phyloP scores from a whole-genome alignment of 768 basidiomycete species.

The Hydnomerulius pinastri region DNA sequence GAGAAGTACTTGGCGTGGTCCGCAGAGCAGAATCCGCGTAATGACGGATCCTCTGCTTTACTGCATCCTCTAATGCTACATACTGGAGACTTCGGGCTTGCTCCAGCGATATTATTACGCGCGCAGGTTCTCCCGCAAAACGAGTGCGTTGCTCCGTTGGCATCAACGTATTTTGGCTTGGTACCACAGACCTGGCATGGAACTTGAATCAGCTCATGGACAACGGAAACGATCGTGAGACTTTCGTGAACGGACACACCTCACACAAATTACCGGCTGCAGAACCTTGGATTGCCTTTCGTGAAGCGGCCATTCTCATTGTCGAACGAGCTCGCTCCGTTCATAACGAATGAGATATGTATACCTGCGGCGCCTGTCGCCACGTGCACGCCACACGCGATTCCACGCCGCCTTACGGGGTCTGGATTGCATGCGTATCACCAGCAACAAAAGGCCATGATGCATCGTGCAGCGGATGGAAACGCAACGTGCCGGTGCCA shows the following conservation, averaged over 20 bases:
- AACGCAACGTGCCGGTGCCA: conserved; percentile 1
- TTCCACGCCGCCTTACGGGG: conserved; percentile 6
- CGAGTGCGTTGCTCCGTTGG: conserved; percentile 54
- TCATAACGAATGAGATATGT: conserved; percentile 16
- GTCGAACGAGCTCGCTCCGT: background rate
- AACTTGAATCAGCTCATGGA: conserved; percentile 10
- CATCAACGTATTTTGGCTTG: conserved; percentile 63
- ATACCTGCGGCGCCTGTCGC: conserved; percentile 14
- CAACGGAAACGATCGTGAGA: conserved; percentile 15
- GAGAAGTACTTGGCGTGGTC: conserved; percentile 52
- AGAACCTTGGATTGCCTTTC: conserved; percentile 12
- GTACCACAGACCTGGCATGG: conserved; percentile 56
- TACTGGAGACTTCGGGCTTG: conserved; percentile 38
- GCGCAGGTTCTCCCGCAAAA: conserved; percentile 68
- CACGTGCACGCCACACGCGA: conserved; percentile 27
- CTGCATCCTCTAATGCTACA: conserved; percentile 56
- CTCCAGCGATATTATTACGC: conserved; percentile 34
- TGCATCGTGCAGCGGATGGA: conserved; percentile 18
- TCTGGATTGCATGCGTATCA: conserved; percentile 7
- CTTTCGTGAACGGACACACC: conserved; percentile 19
- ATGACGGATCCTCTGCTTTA: conserved; percentile 49
- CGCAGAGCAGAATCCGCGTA: conserved; percentile 59
- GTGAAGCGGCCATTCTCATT: conserved; percentile 9
- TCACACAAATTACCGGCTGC: conserved; percentile 29
- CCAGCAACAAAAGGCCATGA: conserved; percentile 13